phyloP scores from a whole-genome alignment of 805 yeast species.

The Spathaspora arborariae region DNA sequence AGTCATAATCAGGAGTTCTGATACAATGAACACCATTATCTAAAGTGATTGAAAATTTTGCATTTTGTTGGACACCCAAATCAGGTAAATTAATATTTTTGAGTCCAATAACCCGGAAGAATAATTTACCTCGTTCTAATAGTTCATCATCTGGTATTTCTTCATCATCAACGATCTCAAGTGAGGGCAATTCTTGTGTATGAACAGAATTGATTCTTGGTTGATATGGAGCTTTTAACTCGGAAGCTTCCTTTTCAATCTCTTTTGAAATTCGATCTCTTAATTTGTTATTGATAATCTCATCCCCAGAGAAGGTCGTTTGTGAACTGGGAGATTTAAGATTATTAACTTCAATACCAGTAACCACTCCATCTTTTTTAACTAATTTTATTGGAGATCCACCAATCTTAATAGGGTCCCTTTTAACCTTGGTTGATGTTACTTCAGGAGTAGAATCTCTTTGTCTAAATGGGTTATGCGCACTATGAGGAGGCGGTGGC shows the following conservation, averaged over 20 bases:
- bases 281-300: slow-evolving; percentile 20
- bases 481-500: slow-evolving; percentile 1
- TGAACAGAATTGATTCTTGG: slow-evolving; percentile 13
- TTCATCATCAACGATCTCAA: slow-evolving; percentile 2
- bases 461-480: slow-evolving; percentile 1
- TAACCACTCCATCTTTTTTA: slow-evolving; percentile 25
- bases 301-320: slow-evolving; percentile 13
- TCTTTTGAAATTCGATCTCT: slow-evolving; percentile 13
- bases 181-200: slow-evolving; percentile 2
- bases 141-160: not conserved
- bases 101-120: slow-evolving; percentile 47
- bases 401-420: slow-evolving; percentile 33
- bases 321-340: not conserved
- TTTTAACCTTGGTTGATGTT: slow-evolving; percentile 8
- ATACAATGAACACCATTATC: slow-evolving; percentile 84
- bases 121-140: slow-evolving; percentile 52
- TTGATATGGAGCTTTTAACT: slow-evolving; percentile 7
- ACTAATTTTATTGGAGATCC: slow-evolving; percentile 36
- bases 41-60: slow-evolving; percentile 49
- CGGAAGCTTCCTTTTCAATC: slow-evolving; percentile 4
- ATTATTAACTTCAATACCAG: slow-evolving; percentile 10
- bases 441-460: not conserved
- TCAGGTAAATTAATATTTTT: slow-evolving; percentile 47
- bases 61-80: slow-evolving; percentile 35
- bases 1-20: slow-evolving; percentile 53